Evolutionary conservation across 768 basidiomycete genomes (phyloP), one percentile per base, ranked within the genome.

Genomic region (Termitomyces sp.): DNA sequence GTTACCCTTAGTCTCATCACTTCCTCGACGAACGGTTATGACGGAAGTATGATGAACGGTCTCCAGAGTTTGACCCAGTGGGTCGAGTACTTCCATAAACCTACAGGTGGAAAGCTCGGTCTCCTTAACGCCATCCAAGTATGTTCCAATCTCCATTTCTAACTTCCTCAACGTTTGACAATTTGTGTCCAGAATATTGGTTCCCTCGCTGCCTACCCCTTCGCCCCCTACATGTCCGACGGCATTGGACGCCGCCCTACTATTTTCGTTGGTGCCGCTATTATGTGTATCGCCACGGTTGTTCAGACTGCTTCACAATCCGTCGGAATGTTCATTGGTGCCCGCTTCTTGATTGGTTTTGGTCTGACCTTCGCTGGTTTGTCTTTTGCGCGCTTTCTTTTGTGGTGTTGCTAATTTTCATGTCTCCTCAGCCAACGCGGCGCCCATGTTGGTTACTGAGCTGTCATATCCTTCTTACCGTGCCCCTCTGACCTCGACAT

Each of bases 401-500:
- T 51, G 21, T 22, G 52, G 37, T 32, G 15, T 57, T n/a, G 34
- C 32, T 51, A n/a, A 59, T 28, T 15, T 12, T n/a, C 19, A 2
- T 37, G 24, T 19, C 40, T 57, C 45, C n/a, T n/a, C 53, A 77
- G 81, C 81, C 24, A 85, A 83, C 62, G 83, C 89, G 50, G 90
- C 91, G 11, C 90, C 92, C 11, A 80, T 93, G 76, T 71, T 93
- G 72, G 83, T 93, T 53, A 87, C 90, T 47, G 92, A 94, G 70
- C 71, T 93, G n/a, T 78, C 91, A 1, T 93, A 93, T 68, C 92
- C 91, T 15, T 74, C 80, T 11, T 87, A 94, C 69, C 90, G 92
- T 61, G 87, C 84, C 14, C 83, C 84, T 34, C 70, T 94, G 56
- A 93, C 88, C 14, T 84, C 88, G 2, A 70, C 83, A 48, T 90